These are phyloP conservation scores for Rehmannia glutinosa DNA, from an alignment of 257 asterid genomes.

Conservation along the genomic window DNA sequence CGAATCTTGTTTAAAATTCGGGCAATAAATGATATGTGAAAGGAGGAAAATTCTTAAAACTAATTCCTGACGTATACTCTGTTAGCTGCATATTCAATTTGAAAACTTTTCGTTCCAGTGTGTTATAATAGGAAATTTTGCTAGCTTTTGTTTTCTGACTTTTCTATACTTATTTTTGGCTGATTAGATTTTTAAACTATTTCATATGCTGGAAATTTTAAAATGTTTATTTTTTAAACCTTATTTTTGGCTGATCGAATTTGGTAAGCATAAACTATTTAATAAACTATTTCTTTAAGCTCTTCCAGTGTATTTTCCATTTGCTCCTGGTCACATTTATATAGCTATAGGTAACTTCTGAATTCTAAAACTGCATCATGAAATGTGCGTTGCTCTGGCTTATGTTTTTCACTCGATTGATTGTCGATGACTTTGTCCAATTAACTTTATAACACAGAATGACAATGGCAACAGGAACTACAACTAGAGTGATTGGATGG, in stretches of 20 bases:
- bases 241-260: not conserved
- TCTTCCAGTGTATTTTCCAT: not conserved
- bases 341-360: not conserved
- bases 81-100: no score
- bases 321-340: not conserved
- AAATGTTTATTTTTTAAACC: not conserved
- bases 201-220: no score
- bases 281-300: not conserved
- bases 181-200: not conserved
- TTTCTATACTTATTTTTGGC: not conserved
- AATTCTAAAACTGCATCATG: not conserved
- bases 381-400: no score
- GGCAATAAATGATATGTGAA: no score
- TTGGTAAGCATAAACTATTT: not conserved
- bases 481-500: conserved; percentile 99
- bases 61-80: no score
- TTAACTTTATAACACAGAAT: conserved; percentile 85
- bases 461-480: conserved; percentile 69
- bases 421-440: conserved; percentile 30
- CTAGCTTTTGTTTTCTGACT: not conserved
- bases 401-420: not conserved
- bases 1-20: not conserved
- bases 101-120: no score
- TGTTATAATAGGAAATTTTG: no score
- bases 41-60: no score